Conservation (phyloP, 108 stramenopile species). For the Epipyxis sp. region DNA sequence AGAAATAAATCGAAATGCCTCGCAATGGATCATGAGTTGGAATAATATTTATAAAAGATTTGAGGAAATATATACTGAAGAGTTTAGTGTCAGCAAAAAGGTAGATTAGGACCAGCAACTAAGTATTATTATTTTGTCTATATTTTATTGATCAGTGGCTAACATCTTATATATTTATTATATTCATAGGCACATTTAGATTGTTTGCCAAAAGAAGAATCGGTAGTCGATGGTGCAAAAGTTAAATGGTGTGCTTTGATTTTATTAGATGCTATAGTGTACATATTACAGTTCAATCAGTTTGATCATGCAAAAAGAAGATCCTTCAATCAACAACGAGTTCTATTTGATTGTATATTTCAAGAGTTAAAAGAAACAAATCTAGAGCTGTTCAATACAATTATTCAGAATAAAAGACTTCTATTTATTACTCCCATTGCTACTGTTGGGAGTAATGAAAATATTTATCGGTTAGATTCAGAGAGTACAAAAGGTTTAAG, state of each 20-base stretch:
- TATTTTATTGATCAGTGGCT: too few species aligned
- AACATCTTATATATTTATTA: not conserved
- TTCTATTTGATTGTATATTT: not conserved
- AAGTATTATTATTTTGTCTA: too few species aligned
- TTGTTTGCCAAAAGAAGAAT: not conserved
- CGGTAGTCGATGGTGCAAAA: not conserved
- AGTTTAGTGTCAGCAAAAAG: too few species aligned
- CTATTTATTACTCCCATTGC: too few species aligned
- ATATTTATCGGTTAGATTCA: too few species aligned
- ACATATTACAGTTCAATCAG: not conserved
- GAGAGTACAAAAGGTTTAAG: not conserved
- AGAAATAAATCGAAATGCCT: too few species aligned
- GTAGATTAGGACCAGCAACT: too few species aligned
- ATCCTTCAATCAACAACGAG: constrained; percentile 4
- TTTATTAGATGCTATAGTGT: constrained; percentile 3
- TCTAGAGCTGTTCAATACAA: not conserved
- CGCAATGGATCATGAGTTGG: too few species aligned
- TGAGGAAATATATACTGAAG: too few species aligned
- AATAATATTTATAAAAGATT: too few species aligned
- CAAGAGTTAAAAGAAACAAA: not conserved
- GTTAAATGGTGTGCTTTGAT: not conserved
- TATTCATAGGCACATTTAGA: constrained; percentile 3
- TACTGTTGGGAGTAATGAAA: too few species aligned
- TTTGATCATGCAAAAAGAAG: not conserved
- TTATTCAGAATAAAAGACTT: too few species aligned